These are phyloP conservation scores for Penicillium daleae DNA, from an alignment of 495 filamentous ascomycete species.

Conservation along the genomic window DNA sequence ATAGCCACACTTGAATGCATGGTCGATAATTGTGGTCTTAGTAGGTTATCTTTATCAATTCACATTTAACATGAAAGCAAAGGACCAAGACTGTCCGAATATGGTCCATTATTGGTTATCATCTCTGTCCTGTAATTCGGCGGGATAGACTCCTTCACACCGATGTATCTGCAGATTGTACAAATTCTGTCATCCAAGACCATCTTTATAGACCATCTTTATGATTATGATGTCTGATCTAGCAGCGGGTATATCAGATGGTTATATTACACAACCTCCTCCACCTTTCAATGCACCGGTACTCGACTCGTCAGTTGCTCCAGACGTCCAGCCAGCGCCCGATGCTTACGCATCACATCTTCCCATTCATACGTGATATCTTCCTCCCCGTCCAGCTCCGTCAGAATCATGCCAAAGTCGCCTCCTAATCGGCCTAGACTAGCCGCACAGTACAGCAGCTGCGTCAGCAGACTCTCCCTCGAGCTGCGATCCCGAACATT, in stretches of 20 bases:
- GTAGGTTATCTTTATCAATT: not conserved
- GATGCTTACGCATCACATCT: constrained; percentile 86
- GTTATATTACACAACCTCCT: not conserved
- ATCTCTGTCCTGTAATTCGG: not conserved
- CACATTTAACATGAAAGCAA: not conserved
- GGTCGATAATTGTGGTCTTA: not conserved
- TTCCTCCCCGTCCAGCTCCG: constrained; percentile 63
- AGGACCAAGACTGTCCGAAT: not conserved
- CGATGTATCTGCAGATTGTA: not conserved
- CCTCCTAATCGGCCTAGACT: constrained; percentile 90
- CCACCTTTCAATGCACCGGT: constrained; percentile 20
- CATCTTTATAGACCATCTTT: not conserved
- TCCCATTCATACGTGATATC: constrained; percentile 74
- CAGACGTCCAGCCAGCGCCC: constrained; percentile 80
- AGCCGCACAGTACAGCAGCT: constrained; percentile 93
- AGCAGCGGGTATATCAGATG: not conserved
- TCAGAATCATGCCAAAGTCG: constrained; percentile 89
- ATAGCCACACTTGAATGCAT: not conserved
- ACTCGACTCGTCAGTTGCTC: constrained; percentile 69
- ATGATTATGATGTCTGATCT: not conserved
- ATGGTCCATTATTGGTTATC: not conserved
- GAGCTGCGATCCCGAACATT: constrained; percentile 80
- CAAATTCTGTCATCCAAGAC: not conserved
- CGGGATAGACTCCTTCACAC: not conserved
- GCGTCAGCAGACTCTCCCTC: constrained; percentile 85